A percentile compares a stretch with the other conserved stretches of the same genome.
Evolutionary conservation across 306 rosid species (phyloP).

Genomic region (Alnus rubra): DNA sequence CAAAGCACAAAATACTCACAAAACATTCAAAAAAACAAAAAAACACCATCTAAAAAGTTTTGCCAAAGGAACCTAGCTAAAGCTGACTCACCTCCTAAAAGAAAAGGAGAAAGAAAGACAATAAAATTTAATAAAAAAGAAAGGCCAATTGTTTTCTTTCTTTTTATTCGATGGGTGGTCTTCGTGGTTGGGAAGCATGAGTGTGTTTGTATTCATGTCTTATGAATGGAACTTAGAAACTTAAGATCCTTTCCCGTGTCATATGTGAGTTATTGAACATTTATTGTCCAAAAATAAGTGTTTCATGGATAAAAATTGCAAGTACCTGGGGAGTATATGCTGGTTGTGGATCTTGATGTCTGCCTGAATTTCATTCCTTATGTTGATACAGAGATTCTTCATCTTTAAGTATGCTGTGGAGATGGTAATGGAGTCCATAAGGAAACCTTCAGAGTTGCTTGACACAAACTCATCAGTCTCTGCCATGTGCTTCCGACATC

Average conservation of each 20-base stretch:
- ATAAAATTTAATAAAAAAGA: background rate
- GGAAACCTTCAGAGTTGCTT: slow-evolving; percentile 66
- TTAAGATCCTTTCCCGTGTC: slow-evolving; percentile 5
- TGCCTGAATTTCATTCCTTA: slow-evolving; percentile 81
- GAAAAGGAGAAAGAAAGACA: background rate
- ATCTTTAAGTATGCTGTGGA: slow-evolving; percentile 91
- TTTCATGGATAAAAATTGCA: background rate
- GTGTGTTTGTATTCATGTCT: background rate
- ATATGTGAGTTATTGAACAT: background rate
- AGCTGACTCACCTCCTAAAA: background rate
- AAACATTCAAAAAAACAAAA: background rate
- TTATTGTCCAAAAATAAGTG: background rate
- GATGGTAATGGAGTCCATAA: slow-evolving; percentile 70
- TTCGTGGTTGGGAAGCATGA: background rate
- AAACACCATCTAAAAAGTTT: background rate
- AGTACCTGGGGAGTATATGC: slow-evolving; percentile 88
- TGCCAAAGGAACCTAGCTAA: background rate
- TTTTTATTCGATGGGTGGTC: background rate
- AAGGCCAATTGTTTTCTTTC: background rate
- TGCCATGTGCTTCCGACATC: slow-evolving; percentile 82
- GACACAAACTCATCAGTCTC: slow-evolving; percentile 97
- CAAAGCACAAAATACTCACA: no score
- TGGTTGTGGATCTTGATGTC: slow-evolving; percentile 86
- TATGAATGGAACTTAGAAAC: background rate
- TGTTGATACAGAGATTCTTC: slow-evolving; percentile 70